Evolutionary conservation across 768 basidiomycete genomes (phyloP).

Genomic region (Mycena olivaceomarginata): DNA sequence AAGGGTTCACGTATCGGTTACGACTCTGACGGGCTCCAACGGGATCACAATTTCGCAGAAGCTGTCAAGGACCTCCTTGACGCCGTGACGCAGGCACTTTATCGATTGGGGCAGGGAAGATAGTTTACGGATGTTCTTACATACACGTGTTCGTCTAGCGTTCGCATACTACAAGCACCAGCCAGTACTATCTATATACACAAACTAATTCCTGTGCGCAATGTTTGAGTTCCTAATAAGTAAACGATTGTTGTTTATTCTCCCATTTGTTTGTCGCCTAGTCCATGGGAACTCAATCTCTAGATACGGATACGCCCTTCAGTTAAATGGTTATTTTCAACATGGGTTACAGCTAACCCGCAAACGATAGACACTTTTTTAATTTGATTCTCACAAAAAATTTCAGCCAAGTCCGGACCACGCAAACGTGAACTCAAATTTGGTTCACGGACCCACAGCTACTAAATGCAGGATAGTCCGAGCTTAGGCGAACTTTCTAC

Average conservation of each 20-base stretch:
- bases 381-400: neutral
- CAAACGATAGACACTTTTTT: neutral
- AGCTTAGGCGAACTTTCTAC: neutral
- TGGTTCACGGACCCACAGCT: neutral
- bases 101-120: neutral
- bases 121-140: neutral
- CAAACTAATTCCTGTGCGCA: slow-evolving; percentile 2
- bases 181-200: slow-evolving; percentile 12
- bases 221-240: no score
- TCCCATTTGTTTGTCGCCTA: neutral
- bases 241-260: no score
- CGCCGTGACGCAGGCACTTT: slow-evolving; percentile 3
- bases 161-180: neutral
- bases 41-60: neutral
- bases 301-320: neutral
- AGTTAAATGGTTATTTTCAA: neutral
- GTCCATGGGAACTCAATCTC: neutral
- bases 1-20: no score
- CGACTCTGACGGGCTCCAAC: neutral
- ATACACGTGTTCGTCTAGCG: neutral
- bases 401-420: neutral
- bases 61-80: neutral
- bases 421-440: neutral
- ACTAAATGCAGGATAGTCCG: no score
- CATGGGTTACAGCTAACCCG: neutral